A percentile compares a stretch with the other conserved stretches of the same genome.
Evolutionary conservation across 768 basidiomycete genomes (phyloP).

Genomic region (Cystoderma amianthinum): DNA sequence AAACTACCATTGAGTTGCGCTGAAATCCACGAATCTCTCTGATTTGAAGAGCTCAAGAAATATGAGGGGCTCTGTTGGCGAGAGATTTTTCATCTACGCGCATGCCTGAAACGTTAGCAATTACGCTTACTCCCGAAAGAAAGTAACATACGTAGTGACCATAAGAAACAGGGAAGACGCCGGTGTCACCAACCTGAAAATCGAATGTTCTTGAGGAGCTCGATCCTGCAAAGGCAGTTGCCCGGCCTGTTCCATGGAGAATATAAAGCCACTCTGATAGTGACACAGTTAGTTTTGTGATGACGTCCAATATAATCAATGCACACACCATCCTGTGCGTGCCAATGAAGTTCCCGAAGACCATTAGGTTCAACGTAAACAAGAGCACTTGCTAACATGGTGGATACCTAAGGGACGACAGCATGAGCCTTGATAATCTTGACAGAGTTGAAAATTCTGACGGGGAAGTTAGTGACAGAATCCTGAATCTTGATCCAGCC

Average conservation of each 20-base stretch:
- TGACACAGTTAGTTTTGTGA: background rate
- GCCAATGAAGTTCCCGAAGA: constrained; percentile 10
- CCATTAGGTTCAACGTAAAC: constrained; percentile 10
- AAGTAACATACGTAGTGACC: constrained; percentile 8
- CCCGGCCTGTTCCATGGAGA: constrained; percentile 8
- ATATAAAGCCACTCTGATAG: constrained; percentile 12
- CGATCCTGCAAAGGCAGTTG: constrained; percentile 10
- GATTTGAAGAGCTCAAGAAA: constrained; percentile 10
- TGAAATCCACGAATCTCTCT: constrained; percentile 10
- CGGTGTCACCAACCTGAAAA: constrained; percentile 11
- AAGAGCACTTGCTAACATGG: constrained; percentile 8
- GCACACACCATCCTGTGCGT: constrained; percentile 7
- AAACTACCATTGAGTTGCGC: constrained; percentile 9
- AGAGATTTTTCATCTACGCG: constrained; percentile 9
- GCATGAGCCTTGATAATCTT: background rate
- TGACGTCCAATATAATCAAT: background rate
- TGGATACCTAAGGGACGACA: background rate
- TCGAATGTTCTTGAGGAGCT: constrained; percentile 10
- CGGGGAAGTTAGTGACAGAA: constrained; percentile 8
- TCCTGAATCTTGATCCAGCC: constrained; percentile 11
- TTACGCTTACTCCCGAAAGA: background rate
- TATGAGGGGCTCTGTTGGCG: constrained; percentile 11
- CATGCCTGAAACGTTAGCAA: background rate
- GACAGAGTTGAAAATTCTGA: background rate
- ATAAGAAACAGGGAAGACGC: constrained; percentile 9